These are phyloP conservation scores for Endocarpon pusillum DNA, from an alignment of 495 filamentous ascomycete species.

Conservation along the genomic window DNA sequence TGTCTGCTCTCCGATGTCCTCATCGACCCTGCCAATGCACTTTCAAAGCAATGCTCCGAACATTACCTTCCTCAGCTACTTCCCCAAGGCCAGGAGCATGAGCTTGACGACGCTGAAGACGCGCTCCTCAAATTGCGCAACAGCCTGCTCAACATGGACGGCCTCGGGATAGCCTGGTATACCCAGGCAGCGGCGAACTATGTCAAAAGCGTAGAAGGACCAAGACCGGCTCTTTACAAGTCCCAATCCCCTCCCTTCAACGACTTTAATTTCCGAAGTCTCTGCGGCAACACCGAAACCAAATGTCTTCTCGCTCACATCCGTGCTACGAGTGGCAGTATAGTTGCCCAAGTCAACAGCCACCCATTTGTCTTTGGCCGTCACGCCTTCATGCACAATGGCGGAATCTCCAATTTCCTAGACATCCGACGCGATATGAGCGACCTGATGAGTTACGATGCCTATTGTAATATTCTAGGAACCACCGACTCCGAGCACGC, in stretches of 20 bases:
- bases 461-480: constrained; percentile 26
- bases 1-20: constrained; percentile 20
- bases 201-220: constrained; percentile 11
- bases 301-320: constrained; percentile 28
- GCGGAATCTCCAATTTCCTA: constrained; percentile 24
- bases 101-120: no score
- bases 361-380: constrained; percentile 35
- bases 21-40: constrained; percentile 17
- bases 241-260: constrained; percentile 27
- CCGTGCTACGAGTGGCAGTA: constrained; percentile 23
- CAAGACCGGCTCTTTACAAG: constrained; percentile 29
- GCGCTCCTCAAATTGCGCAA: constrained; percentile 26
- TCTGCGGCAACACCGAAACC: constrained; percentile 26
- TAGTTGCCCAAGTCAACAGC: constrained; percentile 27
- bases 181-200: constrained; percentile 16
- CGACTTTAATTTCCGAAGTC: constrained; percentile 28
- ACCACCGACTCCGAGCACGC: constrained; percentile 32
- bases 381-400: constrained; percentile 34
- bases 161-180: constrained; percentile 29
- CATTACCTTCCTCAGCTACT: constrained; percentile 32
- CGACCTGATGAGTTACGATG: constrained; percentile 21
- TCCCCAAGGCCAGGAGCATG: constrained; percentile 19
- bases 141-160: constrained; percentile 30
- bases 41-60: constrained; percentile 28
- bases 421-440: constrained; percentile 23